Percentiles rank a stretch among this genome's conserved stretches.
phyloP scores from a whole-genome alignment of 495 filamentous ascomycete species.

The Aspergillus bertholletiae region DNA sequence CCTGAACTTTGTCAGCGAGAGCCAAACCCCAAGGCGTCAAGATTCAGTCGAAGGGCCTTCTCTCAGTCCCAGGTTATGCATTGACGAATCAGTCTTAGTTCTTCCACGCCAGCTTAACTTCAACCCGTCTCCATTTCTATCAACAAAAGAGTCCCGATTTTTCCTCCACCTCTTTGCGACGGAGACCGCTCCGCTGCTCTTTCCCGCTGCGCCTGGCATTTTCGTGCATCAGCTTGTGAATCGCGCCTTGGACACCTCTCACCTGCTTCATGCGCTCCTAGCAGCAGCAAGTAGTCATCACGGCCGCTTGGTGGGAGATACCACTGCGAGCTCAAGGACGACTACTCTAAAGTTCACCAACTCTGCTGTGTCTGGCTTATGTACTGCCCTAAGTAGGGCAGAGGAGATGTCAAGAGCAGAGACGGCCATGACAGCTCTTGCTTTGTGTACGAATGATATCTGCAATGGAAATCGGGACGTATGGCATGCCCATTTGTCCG shows the following conservation, averaged over 20 bases:
- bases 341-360: constrained; percentile 28
- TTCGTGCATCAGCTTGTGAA: constrained; percentile 26
- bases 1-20: constrained; percentile 17
- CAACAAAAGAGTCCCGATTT: constrained; percentile 20
- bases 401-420: constrained; percentile 16
- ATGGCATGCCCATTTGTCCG: constrained; percentile 27
- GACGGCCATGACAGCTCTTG: constrained; percentile 28
- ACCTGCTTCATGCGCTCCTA: constrained; percentile 29
- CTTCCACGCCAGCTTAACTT: constrained; percentile 14
- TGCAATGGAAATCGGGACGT: constrained; percentile 32
- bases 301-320: constrained; percentile 21
- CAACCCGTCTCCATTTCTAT: constrained; percentile 18
- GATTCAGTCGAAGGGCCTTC: not conserved
- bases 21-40: not conserved
- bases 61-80: not conserved
- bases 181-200: constrained; percentile 24
- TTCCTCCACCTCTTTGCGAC: constrained; percentile 26
- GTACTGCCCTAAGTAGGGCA: constrained; percentile 11
- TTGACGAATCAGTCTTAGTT: not conserved
- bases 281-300: constrained; percentile 29
- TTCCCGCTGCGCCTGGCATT: constrained; percentile 22
- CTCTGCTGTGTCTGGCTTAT: constrained; percentile 25
- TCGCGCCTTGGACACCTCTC: constrained; percentile 22
- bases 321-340: constrained; percentile 4
- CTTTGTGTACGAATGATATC: constrained; percentile 34